Percentiles rank a stretch among this genome's conserved stretches.
These are phyloP conservation scores for Pseudisothecium myosuroides DNA, from an alignment of 225 moss, liverwort and hornwort species.

Conservation along the genomic window DNA sequence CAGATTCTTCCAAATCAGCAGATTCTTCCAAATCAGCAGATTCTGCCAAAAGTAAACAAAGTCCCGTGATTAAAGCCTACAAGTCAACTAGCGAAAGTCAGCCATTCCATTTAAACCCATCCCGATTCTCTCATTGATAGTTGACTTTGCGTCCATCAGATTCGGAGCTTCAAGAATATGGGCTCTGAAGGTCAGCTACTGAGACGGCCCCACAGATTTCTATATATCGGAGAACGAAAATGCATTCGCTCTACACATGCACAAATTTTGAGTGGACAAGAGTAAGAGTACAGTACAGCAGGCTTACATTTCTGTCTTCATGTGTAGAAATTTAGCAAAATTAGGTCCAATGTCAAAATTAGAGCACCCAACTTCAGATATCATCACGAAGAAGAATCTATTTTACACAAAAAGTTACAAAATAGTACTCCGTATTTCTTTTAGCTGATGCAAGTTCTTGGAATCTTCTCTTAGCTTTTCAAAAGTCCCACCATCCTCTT, in stretches of 20 bases:
- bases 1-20: background rate
- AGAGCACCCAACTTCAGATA: background rate
- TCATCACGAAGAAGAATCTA: background rate
- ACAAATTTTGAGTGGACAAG: background rate
- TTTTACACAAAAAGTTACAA: background rate
- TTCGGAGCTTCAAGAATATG: background rate
- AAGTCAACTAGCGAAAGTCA: background rate
- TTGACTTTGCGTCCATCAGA: background rate
- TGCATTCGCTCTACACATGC: background rate
- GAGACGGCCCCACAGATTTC: background rate
- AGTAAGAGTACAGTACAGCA: no score
- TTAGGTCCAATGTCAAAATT: background rate
- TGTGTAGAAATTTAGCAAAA: background rate
- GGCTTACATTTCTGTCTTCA: background rate
- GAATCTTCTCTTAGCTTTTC: background rate
- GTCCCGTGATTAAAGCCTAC: background rate
- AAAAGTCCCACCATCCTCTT: background rate
- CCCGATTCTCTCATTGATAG: background rate
- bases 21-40: background rate
- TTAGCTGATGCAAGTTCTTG: background rate
- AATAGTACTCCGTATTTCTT: background rate
- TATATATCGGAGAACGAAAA: background rate
- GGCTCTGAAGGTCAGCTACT: background rate
- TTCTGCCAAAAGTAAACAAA: background rate
- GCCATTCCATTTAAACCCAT: background rate